Conservation (phyloP, 2,329 filamentous ascomycete genomes). For the Stemphylium vesicarium region DNA sequence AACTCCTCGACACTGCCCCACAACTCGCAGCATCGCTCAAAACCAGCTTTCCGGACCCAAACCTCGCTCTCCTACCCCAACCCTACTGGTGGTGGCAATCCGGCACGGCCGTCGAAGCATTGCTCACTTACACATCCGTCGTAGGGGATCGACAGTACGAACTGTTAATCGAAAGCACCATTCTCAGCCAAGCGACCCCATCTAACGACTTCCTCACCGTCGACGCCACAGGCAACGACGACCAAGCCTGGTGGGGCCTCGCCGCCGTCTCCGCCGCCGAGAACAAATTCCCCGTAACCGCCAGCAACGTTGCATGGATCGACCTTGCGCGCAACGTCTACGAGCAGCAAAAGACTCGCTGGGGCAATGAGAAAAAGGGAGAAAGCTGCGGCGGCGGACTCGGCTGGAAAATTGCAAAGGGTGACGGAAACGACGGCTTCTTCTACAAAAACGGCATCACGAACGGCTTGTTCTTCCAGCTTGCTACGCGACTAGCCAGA, state of each 20-base stretch:
- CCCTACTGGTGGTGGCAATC: conserved; percentile 44
- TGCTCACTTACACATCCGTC: conserved; percentile 50
- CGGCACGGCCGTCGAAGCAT: conserved; percentile 32
- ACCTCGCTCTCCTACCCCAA: conserved; percentile 26
- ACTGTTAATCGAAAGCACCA: conserved; percentile 34
- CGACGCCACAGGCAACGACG: conserved; percentile 66
- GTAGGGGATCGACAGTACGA: conserved; percentile 52
- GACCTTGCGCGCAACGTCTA: conserved; percentile 73
- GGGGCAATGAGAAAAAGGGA: conserved; percentile 49
- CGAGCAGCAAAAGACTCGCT: conserved; percentile 70
- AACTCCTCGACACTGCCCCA: conserved; percentile 21
- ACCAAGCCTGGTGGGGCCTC: conserved; percentile 76
- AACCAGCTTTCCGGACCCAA: conserved; percentile 24
- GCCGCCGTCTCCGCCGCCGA: conserved; percentile 71
- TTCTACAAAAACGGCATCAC: conserved; percentile 81
- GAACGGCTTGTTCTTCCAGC: conserved; percentile 80
- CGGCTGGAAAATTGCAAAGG: conserved; percentile 76
- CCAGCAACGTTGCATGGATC: conserved; percentile 61
- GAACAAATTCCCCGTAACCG: conserved; percentile 62
- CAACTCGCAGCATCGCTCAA: conserved; percentile 25
- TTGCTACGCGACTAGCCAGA: conserved; percentile 65
- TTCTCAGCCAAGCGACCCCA: conserved; percentile 32
- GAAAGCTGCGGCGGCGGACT: conserved; percentile 71
- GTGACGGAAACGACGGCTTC: conserved; percentile 70
- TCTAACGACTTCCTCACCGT: conserved; percentile 49